phyloP scores from a whole-genome alignment of 2,329 filamentous ascomycete species.

The Trichoderma gracile region DNA sequence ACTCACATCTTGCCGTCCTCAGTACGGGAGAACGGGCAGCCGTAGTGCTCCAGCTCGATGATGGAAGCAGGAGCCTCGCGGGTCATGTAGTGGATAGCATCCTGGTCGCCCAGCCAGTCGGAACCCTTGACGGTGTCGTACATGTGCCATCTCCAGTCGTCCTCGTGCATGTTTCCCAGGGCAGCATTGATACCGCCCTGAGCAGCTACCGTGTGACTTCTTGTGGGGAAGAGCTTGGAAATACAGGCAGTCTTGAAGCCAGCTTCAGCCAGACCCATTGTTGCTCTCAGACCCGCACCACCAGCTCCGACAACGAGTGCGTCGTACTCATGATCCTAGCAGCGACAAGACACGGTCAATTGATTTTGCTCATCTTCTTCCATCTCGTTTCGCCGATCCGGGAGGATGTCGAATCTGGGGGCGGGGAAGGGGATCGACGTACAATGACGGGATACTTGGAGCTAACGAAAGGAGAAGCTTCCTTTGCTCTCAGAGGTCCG shows the following conservation, averaged over 20 bases:
- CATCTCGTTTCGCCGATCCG: constrained; percentile 2
- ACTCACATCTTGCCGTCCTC: constrained; percentile 90
- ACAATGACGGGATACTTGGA: constrained; percentile 93
- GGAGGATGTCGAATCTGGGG: constrained; percentile 17
- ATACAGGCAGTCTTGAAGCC: constrained; percentile 90
- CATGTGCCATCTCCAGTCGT: constrained; percentile 99
- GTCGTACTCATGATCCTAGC: constrained; percentile 95
- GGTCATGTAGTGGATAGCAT: constrained; percentile 99
- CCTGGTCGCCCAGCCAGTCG: constrained; percentile 96
- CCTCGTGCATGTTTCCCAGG: constrained; percentile 94
- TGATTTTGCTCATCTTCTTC: constrained; percentile 58
- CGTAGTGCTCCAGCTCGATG: constrained; percentile 95
- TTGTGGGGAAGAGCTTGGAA: constrained; percentile 81
- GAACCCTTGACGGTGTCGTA: constrained; percentile 98
- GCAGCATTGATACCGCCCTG: constrained; percentile 87
- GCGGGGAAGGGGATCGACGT: constrained; percentile 54
- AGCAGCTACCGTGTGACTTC: constrained; percentile 80
- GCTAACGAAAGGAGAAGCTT: constrained; percentile 83
- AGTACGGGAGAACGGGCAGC: constrained; percentile 93
- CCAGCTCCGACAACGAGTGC: constrained; percentile 89
- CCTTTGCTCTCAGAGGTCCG: constrained; percentile 85
- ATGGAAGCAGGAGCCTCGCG: constrained; percentile 88
- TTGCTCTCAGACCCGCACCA: constrained; percentile 77
- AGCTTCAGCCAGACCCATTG: constrained; percentile 82
- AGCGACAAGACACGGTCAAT: constrained; percentile 36